Conservation (phyloP, 2,329 filamentous ascomycete species). For the Pestalotiopsis sp. region DNA sequence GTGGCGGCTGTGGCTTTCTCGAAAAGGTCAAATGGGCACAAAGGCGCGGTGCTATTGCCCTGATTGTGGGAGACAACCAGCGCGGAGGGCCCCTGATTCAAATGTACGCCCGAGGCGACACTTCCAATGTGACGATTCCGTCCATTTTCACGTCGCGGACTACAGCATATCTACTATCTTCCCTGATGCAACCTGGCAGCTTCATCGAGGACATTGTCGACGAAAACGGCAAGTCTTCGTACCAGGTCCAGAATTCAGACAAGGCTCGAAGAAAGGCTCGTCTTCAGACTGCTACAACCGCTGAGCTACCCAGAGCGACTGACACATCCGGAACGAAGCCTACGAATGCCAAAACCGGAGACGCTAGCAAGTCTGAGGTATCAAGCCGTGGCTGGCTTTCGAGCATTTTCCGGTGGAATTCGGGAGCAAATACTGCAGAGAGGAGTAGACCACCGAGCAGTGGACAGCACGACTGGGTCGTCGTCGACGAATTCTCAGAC, state of each 20-base stretch:
- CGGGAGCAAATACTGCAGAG: conserved; percentile 30
- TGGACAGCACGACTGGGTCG: conserved; percentile 74
- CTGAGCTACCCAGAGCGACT: conserved; percentile 28
- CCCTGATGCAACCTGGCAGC: conserved; percentile 74
- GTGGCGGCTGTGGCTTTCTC: conserved; percentile 92
- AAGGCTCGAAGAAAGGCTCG: conserved; percentile 39
- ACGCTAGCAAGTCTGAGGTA: conserved; percentile 24
- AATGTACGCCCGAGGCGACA: conserved; percentile 98
- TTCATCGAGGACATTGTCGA: conserved; percentile 63
- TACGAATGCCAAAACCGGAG: conserved; percentile 16
- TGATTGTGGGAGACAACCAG: conserved; percentile 93
- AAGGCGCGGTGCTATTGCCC: conserved; percentile 80
- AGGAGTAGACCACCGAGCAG: conserved; percentile 70
- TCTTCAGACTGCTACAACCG: conserved; percentile 29
- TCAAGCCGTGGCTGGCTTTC: conserved; percentile 45
- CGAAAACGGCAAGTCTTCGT: conserved; percentile 59
- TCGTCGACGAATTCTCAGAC: conserved; percentile 68
- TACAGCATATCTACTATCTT: conserved; percentile 89
- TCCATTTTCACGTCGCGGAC: conserved; percentile 94
- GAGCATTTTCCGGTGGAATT: conserved; percentile 40
- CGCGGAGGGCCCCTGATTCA: conserved; percentile 88
- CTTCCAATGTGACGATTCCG: conserved; percentile 91
- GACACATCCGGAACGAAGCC: conserved; percentile 27
- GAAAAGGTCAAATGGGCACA: conserved; percentile 99
- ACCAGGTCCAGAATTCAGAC: conserved; percentile 55